A percentile compares a stretch with the other conserved stretches of the same genome.
These are phyloP conservation scores for Arthrobotrys conoides DNA, from an alignment of 2,329 filamentous ascomycete genomes.

Conservation along the genomic window DNA sequence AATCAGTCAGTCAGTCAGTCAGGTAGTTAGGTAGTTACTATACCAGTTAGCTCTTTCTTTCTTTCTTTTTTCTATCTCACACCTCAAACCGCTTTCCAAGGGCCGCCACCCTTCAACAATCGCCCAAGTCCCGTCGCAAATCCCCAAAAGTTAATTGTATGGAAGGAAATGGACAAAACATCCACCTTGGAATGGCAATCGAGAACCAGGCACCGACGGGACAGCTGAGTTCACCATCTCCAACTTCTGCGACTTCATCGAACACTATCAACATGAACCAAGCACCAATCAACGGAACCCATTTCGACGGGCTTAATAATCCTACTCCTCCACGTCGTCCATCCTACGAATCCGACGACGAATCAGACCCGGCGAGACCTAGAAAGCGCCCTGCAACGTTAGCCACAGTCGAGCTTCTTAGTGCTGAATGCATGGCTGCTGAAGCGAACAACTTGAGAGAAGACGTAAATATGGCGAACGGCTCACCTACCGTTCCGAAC, in stretches of 20 bases:
- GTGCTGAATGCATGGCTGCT: conserved; percentile 59
- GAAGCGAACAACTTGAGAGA: conserved; percentile 39
- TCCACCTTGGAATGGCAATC: conserved; percentile 59
- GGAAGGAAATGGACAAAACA: conserved; percentile 61
- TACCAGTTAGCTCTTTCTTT: not conserved
- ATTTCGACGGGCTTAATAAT: conserved; percentile 57
- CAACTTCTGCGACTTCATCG: conserved; percentile 51
- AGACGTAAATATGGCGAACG: conserved; percentile 54
- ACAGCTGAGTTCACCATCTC: conserved; percentile 56
- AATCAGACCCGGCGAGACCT: conserved; percentile 59
- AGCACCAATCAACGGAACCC: conserved; percentile 50
- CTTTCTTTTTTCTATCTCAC: not conserved
- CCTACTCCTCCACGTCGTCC: conserved; percentile 55
- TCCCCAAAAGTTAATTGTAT: conserved; percentile 46
- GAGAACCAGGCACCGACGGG: conserved; percentile 58
- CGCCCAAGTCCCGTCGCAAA: conserved; percentile 7
- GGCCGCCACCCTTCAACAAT: conserved; percentile 17
- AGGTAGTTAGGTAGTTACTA: not conserved
- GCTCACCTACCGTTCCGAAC: conserved; percentile 20
- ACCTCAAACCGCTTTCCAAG: conserved; percentile 10
- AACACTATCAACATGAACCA: conserved; percentile 55
- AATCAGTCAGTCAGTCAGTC: not conserved
- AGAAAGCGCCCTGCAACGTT: conserved; percentile 60
- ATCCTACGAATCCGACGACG: conserved; percentile 61
- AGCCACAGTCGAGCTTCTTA: conserved; percentile 58